Percentiles rank a stretch among this genome's conserved stretches.
Evolutionary conservation across 2,329 filamentous ascomycete species (phyloP).

Genomic region (Cercospora brassicicola): DNA sequence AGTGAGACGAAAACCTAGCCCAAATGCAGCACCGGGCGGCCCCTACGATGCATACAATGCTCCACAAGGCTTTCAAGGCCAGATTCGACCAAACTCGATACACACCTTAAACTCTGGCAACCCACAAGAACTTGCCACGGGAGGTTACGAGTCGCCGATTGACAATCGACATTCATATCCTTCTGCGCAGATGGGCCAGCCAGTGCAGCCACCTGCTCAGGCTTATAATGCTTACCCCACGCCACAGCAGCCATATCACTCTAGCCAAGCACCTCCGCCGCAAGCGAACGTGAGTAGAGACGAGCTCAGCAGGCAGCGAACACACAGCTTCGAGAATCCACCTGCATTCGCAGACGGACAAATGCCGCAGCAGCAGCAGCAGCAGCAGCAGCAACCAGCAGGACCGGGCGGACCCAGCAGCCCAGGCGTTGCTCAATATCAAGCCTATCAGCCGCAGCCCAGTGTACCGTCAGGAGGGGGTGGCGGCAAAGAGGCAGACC

Average conservation of each 20-base stretch:
- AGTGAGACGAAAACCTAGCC: conserved; percentile 35
- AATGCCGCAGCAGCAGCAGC: conserved; percentile 22
- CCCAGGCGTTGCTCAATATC: conserved; percentile 29
- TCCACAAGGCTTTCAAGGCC: conserved; percentile 37
- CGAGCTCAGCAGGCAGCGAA: conserved; percentile 33
- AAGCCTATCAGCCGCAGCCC: conserved; percentile 38
- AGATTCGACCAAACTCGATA: conserved; percentile 43
- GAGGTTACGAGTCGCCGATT: conserved; percentile 50
- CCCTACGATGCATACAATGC: conserved; percentile 43
- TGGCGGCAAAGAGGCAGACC: conserved; percentile 35
- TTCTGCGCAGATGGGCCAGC: conserved; percentile 31
- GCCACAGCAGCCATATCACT: conserved; percentile 24
- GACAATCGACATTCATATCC: conserved; percentile 47
- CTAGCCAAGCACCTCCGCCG: conserved; percentile 14
- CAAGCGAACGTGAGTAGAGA: conserved; percentile 14
- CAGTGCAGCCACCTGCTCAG: conserved; percentile 29
- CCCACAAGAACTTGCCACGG: conserved; percentile 51
- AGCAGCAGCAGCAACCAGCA: conserved; percentile 33
- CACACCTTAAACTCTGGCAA: conserved; percentile 42
- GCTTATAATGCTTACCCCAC: conserved; percentile 29
- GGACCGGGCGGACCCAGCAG: conserved; percentile 29
- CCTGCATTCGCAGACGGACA: conserved; percentile 28
- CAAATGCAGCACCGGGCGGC: conserved; percentile 28
- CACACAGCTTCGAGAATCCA: conserved; percentile 35
- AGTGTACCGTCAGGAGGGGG: conserved; percentile 4